These are phyloP conservation scores for Serendipita sp. DNA, from an alignment of 768 basidiomycete species.

Conservation along the genomic window DNA sequence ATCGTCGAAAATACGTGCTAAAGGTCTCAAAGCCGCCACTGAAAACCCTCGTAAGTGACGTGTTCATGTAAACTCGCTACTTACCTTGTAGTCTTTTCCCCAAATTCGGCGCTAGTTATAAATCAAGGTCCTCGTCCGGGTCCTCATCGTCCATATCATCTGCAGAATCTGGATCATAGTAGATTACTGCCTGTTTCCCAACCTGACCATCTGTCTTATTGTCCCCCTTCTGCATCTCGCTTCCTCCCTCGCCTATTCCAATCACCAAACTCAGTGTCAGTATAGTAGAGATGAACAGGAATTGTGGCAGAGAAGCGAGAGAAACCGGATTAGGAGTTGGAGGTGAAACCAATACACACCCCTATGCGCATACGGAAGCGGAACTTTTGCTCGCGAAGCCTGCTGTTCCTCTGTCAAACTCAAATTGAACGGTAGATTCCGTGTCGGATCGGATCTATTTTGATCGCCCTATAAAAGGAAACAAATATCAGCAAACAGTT, in stretches of 20 bases:
- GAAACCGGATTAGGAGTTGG: not conserved
- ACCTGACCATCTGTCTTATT: not conserved
- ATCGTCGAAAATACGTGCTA: no score
- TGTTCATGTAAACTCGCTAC: no score
- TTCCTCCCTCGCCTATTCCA: not conserved
- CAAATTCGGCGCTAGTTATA: slow-evolving; percentile 22
- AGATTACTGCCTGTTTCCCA: slow-evolving; percentile 25
- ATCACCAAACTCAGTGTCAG: no score
- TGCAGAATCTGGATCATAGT: slow-evolving; percentile 84
- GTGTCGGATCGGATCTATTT: slow-evolving; percentile 39
- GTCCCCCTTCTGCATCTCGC: slow-evolving; percentile 20
- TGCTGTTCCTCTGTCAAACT: slow-evolving; percentile 69
- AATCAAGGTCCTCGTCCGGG: slow-evolving; percentile 87
- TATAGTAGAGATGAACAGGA: no score
- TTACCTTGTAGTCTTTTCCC: no score
- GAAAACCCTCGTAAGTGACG: no score
- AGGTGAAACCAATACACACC: slow-evolving; percentile 25
- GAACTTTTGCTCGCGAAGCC: slow-evolving; percentile 61
- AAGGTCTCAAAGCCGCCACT: no score
- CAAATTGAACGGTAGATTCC: slow-evolving; percentile 75
- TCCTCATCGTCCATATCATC: slow-evolving; percentile 94
- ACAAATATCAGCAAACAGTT: slow-evolving; percentile 9
- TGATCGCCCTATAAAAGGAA: not conserved
- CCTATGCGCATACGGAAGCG: slow-evolving; percentile 81
- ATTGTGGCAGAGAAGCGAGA: no score